Evolutionary conservation across 2,329 filamentous ascomycete species (phyloP).

Genomic region (Aspergillus sp.): DNA sequence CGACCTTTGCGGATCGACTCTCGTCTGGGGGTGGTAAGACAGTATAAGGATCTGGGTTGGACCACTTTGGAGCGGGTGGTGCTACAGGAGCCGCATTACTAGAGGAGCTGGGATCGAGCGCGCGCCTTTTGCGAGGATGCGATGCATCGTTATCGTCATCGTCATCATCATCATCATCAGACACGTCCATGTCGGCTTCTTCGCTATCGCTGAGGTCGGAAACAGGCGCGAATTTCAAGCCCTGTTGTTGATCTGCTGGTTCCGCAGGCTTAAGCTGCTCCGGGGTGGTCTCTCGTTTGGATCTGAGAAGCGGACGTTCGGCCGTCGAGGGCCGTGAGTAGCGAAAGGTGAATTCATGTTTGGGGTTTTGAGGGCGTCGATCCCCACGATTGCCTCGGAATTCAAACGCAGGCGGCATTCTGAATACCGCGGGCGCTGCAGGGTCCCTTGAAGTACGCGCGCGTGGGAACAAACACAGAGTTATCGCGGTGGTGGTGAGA

Average conservation of each 20-base stretch:
- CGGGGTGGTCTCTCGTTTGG: constrained; percentile 28
- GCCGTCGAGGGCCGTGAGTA: constrained; percentile 27
- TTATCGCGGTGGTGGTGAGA: too few relatives aligned
- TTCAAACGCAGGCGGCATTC: constrained; percentile 22
- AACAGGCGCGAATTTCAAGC: constrained; percentile 28
- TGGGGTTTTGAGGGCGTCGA: constrained; percentile 17
- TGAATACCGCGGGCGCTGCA: constrained; percentile 1
- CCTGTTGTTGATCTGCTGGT: constrained; percentile 17
- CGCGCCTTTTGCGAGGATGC: constrained; percentile 34
- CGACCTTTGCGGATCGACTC: constrained; percentile 63
- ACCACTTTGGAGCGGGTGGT: constrained; percentile 64
- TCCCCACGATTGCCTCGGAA: constrained; percentile 24
- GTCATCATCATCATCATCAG: constrained; percentile 25
- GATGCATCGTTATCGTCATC: constrained; percentile 24
- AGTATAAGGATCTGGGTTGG: constrained; percentile 91
- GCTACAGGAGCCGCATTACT: constrained; percentile 10
- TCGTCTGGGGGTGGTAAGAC: constrained; percentile 74
- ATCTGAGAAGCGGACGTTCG: constrained; percentile 30
- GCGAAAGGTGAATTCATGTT: constrained; percentile 36
- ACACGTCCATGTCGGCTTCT: constrained; percentile 40
- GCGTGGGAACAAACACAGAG: too few relatives aligned
- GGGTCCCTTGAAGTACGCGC: neutral
- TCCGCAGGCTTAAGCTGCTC: constrained; percentile 23
- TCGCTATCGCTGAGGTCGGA: constrained; percentile 39
- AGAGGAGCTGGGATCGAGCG: constrained; percentile 17